Evolutionary conservation across 768 basidiomycete species (phyloP).

Genomic region (Strobilomyces dryophilus): DNA sequence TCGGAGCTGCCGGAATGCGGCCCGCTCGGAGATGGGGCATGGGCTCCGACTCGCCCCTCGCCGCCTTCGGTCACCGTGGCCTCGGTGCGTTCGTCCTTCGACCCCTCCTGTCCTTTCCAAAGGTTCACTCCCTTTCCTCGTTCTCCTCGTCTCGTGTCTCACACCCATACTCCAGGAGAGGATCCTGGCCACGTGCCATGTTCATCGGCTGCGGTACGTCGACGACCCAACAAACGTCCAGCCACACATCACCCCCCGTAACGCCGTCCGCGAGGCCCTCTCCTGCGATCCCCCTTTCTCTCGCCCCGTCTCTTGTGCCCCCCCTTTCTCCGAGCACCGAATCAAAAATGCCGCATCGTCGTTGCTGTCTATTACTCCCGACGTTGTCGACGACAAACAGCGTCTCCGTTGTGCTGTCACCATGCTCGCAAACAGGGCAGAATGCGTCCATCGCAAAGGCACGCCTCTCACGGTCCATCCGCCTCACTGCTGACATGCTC

Average conservation of each 20-base stretch:
- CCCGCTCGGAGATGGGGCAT: slow-evolving; percentile 73
- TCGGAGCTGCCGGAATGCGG: slow-evolving; percentile 68
- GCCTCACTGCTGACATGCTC: slow-evolving; percentile 1
- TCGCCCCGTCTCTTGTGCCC: slow-evolving; percentile 12
- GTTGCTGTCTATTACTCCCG: slow-evolving; percentile 31
- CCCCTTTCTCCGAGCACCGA: slow-evolving; percentile 29
- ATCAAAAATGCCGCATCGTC: slow-evolving; percentile 31
- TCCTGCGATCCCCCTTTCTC: slow-evolving; percentile 12
- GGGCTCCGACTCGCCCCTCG: slow-evolving; percentile 43
- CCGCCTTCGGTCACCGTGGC: slow-evolving; percentile 49
- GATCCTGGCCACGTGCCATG: slow-evolving; percentile 74
- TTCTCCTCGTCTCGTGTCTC: neutral
- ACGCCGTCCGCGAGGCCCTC: slow-evolving; percentile 59
- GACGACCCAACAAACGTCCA: slow-evolving; percentile 72
- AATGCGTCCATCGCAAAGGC: slow-evolving; percentile 47
- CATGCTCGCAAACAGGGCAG: slow-evolving; percentile 33
- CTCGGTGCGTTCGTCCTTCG: slow-evolving; percentile 69
- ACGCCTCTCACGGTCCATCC: neutral
- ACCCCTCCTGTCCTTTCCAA: slow-evolving; percentile 62
- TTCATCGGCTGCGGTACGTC: slow-evolving; percentile 55
- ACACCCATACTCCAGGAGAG: slow-evolving; percentile 50
- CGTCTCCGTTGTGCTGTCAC: slow-evolving; percentile 37
- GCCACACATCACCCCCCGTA: slow-evolving; percentile 66
- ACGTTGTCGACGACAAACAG: slow-evolving; percentile 30
- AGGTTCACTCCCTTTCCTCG: slow-evolving; percentile 46